phyloP scores from a whole-genome alignment of 2,329 filamentous ascomycete species.

The Alternaria solani region DNA sequence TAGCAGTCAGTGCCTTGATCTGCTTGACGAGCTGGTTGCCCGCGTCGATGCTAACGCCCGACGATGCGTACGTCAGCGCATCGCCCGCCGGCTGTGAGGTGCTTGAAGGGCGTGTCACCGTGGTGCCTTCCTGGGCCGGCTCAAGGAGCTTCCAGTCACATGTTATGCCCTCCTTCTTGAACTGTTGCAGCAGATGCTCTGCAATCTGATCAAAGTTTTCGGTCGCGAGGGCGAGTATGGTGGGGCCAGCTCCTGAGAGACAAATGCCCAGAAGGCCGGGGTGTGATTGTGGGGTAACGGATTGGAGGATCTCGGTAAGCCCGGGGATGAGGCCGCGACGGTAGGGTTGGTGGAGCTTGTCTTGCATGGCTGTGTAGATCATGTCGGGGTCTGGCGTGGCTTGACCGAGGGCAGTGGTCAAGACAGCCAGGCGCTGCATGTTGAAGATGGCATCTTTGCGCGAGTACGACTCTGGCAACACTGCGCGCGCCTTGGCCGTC shows the following conservation, averaged over 20 bases:
- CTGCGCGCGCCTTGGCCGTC: constrained; percentile 88
- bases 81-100: constrained; percentile 34
- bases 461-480: constrained; percentile 81
- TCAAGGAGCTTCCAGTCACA: constrained; percentile 90
- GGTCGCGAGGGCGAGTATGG: constrained; percentile 91
- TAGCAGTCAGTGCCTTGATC: constrained; percentile 89
- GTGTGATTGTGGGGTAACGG: constrained; percentile 86
- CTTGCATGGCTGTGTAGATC: constrained; percentile 98
- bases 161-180: constrained; percentile 74
- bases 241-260: constrained; percentile 92
- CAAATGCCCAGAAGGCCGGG: constrained; percentile 92
- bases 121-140: constrained; percentile 76
- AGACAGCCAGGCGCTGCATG: constrained; percentile 88
- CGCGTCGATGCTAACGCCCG: constrained; percentile 92
- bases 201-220: constrained; percentile 90
- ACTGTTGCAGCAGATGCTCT: constrained; percentile 75
- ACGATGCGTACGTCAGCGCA: constrained; percentile 83
- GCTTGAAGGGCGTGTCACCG: constrained; percentile 43
- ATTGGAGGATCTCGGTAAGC: constrained; percentile 86
- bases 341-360: constrained; percentile 97
- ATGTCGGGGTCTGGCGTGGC: constrained; percentile 90
- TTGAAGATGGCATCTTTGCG: constrained; percentile 93
- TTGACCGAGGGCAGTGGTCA: constrained; percentile 87
- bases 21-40: constrained; percentile 91
- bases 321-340: constrained; percentile 90